These are phyloP conservation scores for Iris pallida DNA, from an alignment of 116 monocot species.

Conservation along the genomic window DNA sequence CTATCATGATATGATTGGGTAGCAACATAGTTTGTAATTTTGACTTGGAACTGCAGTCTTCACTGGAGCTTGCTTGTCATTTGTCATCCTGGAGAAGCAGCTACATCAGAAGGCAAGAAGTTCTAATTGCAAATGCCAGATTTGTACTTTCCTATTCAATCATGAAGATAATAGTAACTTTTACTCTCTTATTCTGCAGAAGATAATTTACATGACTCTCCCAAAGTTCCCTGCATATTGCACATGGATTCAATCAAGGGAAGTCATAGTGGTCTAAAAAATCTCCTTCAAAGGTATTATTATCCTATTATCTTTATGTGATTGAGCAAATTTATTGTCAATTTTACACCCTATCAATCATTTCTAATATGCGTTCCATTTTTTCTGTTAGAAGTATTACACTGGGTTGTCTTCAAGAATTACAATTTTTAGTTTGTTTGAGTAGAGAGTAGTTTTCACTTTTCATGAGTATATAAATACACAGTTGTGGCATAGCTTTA, in stretches of 20 bases:
- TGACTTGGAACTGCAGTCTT: conserved; percentile 35
- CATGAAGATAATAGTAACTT: not conserved
- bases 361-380: not conserved
- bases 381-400: too few relatives aligned
- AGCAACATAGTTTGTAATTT: not conserved
- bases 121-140: not conserved
- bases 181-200: conserved; percentile 30
- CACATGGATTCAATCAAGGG: conserved; percentile 81
- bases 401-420: too few relatives aligned
- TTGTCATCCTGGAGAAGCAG: conserved; percentile 83
- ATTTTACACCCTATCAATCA: not conserved
- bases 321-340: not conserved
- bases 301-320: not conserved
- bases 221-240: conserved; percentile 60
- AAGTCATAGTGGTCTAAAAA: conserved; percentile 62
- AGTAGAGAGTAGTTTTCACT: too few relatives aligned
- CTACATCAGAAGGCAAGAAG: conserved; percentile 32
- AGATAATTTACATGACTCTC: conserved; percentile 15
- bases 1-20: not conserved
- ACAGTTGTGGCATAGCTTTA: too few relatives aligned
- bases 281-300: conserved; percentile 57
- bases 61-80: conserved; percentile 92
- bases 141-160: not conserved
- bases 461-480: too few relatives aligned
- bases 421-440: too few relatives aligned